A percentile compares a stretch with the other conserved stretches of the same genome.
These are phyloP conservation scores for Podospora pseudocomata DNA, from an alignment of 495 filamentous ascomycete genomes.

Conservation along the genomic window DNA sequence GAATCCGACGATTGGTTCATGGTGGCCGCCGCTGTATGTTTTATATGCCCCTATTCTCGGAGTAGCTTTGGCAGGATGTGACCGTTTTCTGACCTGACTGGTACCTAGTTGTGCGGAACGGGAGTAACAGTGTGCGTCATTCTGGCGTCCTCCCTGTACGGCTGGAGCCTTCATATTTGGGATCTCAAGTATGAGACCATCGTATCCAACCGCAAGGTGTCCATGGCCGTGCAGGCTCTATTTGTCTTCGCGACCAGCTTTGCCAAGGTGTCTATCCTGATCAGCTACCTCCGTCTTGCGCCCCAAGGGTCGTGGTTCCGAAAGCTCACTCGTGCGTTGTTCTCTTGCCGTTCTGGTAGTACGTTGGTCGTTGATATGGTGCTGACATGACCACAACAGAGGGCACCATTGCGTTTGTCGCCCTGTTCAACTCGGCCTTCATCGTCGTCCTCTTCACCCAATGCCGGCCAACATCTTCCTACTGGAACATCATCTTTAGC, in stretches of 20 bases:
- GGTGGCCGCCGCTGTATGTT: slow-evolving; percentile 25
- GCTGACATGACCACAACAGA: slow-evolving; percentile 9
- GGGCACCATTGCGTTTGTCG: slow-evolving; percentile 21
- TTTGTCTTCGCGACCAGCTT: slow-evolving; percentile 29
- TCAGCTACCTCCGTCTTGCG: slow-evolving; percentile 52
- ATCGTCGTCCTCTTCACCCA: slow-evolving; percentile 37
- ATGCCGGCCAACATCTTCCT: slow-evolving; percentile 33
- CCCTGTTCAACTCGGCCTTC: slow-evolving; percentile 24
- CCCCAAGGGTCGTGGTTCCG: slow-evolving; percentile 37
- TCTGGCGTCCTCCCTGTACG: slow-evolving; percentile 23
- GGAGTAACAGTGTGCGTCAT: slow-evolving; percentile 27
- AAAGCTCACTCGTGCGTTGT: slow-evolving; percentile 26
- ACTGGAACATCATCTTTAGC: slow-evolving; percentile 31
- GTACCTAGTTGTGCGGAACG: slow-evolving; percentile 20
- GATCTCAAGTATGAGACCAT: slow-evolving; percentile 21
- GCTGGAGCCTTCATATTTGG: slow-evolving; percentile 31
- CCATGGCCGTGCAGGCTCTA: slow-evolving; percentile 28
- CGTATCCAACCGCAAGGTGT: slow-evolving; percentile 23
- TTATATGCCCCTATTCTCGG: not conserved
- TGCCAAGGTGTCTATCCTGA: slow-evolving; percentile 49
- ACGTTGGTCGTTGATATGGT: too few species aligned
- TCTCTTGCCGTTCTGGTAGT: not conserved
- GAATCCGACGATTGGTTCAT: slow-evolving; percentile 34
- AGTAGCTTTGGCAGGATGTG: not conserved
- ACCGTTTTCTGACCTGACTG: not conserved